These are phyloP conservation scores for Acanthamoeba culbertsoni DNA, from an alignment of 208 protist genomes.

Conservation along the genomic window DNA sequence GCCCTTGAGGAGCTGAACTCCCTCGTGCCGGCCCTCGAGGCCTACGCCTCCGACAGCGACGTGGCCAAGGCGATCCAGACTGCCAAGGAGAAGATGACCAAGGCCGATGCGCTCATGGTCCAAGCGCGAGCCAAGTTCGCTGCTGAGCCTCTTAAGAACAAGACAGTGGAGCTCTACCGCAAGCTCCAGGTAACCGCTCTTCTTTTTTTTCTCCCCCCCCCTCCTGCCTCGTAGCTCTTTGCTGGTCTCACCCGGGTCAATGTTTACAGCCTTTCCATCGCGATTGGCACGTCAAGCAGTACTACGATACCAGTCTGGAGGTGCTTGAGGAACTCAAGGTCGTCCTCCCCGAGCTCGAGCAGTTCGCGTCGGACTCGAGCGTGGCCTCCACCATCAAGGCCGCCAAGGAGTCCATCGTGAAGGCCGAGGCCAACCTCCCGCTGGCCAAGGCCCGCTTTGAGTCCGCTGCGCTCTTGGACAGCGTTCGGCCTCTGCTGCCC, in stretches of 20 bases:
- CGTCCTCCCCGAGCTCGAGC: neutral
- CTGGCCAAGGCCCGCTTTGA: slow-evolving; percentile 45
- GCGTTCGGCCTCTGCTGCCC: too few species aligned
- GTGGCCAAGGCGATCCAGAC: neutral
- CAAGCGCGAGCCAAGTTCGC: neutral
- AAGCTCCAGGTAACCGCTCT: too few species aligned
- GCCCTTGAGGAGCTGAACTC: slow-evolving; percentile 7
- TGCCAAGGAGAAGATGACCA: neutral
- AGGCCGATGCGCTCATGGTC: neutral
- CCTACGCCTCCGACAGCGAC: neutral
- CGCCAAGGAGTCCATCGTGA: neutral
- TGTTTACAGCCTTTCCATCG: neutral
- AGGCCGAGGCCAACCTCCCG: neutral
- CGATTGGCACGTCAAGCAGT: slow-evolving; percentile 45
- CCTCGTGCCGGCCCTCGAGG: neutral
- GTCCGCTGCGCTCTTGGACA: neutral
- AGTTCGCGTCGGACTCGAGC: neutral
- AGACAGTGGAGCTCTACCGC: neutral
- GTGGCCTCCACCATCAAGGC: neutral
- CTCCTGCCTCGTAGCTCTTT: neutral
- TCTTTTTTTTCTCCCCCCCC: neutral
- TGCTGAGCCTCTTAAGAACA: neutral
- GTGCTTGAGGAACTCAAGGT: neutral
- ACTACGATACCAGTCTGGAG: slow-evolving; percentile 18
- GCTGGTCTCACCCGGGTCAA: too few species aligned